Base-by-base conservation (phyloP, 1,139 yeast species). In the Hanseniaspora sp. region DNA sequence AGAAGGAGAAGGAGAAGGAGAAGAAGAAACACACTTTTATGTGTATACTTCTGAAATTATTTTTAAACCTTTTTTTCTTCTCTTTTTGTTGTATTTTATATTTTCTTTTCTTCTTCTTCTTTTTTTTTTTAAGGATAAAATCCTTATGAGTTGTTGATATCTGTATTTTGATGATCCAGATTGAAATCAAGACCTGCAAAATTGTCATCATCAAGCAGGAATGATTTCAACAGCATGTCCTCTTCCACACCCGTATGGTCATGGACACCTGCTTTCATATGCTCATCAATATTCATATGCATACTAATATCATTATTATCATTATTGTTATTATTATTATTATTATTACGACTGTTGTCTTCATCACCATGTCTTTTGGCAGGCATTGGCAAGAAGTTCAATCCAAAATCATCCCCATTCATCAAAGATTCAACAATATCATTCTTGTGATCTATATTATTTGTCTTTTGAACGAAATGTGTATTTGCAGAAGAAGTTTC, bases 381-480 rank as follows among this genome's bases (percentile, higher is more conserved):
- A 6, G n/a, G 17, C 28, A 33, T 17, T 7, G 43, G 33, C 9
- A 40, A 29, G 29, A 51, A 51, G 17, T 39, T 39, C 29, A 44
- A 17, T 11, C 40, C 54, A 39, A 51, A 51, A 12, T 38, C 48
- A 13, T 35, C 46, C 11, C 42, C 46, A 11, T 39, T 35, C n/a
- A 51, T 45, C 23, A 51, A 23, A 2, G 49, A 33, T 11, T 44
- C 46, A 5, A 51, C 54, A 1, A 48, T 29, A 34, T 48, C 46
- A 17, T 42, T 33, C 12, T 48, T 48, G 5, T 39, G 18, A n/a
- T 23, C 37, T 9, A 8, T 37, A 7, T 30, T 29, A 23, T 23
- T 28, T 39, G 35, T 31, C 12, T 30, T 47, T 29, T 39, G 23
- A 30, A 39, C 37, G 4, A 43, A 30, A 31, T 41, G 15, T 18